phyloP scores from a whole-genome alignment of 441 rosid species.

The Viola pubescens region DNA sequence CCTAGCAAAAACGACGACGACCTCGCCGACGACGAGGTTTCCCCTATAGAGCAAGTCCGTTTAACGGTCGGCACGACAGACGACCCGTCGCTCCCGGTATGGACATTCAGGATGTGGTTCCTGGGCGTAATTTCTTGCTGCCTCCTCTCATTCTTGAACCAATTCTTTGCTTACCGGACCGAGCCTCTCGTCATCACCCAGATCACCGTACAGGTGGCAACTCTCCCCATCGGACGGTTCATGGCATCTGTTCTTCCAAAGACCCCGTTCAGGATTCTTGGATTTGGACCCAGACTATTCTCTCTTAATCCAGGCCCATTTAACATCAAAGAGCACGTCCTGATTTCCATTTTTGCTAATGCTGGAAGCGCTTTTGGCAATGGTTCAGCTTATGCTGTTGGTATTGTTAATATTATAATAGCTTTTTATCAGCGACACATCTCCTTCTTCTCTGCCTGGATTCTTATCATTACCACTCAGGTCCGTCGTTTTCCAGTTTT shows the following conservation, averaged over 20 bases:
- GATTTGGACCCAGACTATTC: slow-evolving; percentile 37
- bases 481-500: slow-evolving; percentile 29
- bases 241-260: slow-evolving; percentile 46
- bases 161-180: slow-evolving; percentile 66
- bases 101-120: slow-evolving; percentile 63
- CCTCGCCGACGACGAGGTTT: slow-evolving; percentile 19
- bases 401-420: slow-evolving; percentile 64
- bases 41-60: slow-evolving; percentile 43
- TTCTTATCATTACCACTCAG: slow-evolving; percentile 80
- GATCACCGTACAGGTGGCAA: slow-evolving; percentile 50
- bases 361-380: slow-evolving; percentile 78
- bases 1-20: not conserved
- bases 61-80: slow-evolving; percentile 44
- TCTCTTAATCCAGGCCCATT: slow-evolving; percentile 68
- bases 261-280: slow-evolving; percentile 44
- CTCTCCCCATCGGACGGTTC: slow-evolving; percentile 68
- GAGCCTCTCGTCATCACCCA: slow-evolving; percentile 78
- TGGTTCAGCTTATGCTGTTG: slow-evolving; percentile 71
- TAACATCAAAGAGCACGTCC: slow-evolving; percentile 79
- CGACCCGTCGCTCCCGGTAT: slow-evolving; percentile 38
- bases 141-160: slow-evolving; percentile 47
- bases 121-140: slow-evolving; percentile 40
- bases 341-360: slow-evolving; percentile 69
- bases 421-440: slow-evolving; percentile 57
- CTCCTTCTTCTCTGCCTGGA: slow-evolving; percentile 61